Percentiles rank a stretch among this genome's conserved stretches.
Evolutionary conservation across 208 protist genomes (phyloP).

Genomic region (Trypanosoma melophagium): DNA sequence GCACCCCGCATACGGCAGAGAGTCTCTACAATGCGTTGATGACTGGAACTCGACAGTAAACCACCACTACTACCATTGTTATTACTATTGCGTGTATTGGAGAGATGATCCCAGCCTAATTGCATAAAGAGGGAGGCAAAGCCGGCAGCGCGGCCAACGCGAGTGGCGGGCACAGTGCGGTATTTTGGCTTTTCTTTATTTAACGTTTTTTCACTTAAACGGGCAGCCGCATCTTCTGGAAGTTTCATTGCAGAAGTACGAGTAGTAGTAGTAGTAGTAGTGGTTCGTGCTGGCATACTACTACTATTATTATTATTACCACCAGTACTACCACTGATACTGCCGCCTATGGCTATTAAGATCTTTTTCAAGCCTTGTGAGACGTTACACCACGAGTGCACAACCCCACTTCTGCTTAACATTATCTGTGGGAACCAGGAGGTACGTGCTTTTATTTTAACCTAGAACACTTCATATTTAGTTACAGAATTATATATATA

Average conservation of each 20-base stretch:
- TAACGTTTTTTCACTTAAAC: background rate
- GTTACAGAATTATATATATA: too few relatives aligned
- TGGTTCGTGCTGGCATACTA: background rate
- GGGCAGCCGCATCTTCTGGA: background rate
- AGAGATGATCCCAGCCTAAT: slow-evolving; percentile 66
- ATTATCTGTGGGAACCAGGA: background rate
- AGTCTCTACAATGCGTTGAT: slow-evolving; percentile 90
- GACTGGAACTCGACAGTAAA: slow-evolving; percentile 43
- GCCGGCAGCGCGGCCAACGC: slow-evolving; percentile 49
- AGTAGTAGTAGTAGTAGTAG: background rate
- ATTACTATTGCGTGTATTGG: slow-evolving; percentile 14
- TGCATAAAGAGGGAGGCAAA: slow-evolving; percentile 73
- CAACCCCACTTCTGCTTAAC: slow-evolving; percentile 8
- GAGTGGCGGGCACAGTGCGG: slow-evolving; percentile 61
- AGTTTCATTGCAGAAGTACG: background rate
- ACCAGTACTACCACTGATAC: background rate
- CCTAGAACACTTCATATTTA: too few relatives aligned
- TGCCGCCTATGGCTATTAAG: slow-evolving; percentile 27
- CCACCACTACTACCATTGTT: slow-evolving; percentile 3
- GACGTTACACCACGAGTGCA: slow-evolving; percentile 46
- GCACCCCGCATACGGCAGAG: slow-evolving; percentile 94
- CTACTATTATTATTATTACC: background rate
- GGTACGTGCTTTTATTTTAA: too few relatives aligned
- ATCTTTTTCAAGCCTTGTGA: slow-evolving; percentile 46
- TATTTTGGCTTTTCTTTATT: slow-evolving; percentile 23